Base-by-base conservation (phyloP, 108 stramenopile species). In the Conticribra guillardii region DNA sequence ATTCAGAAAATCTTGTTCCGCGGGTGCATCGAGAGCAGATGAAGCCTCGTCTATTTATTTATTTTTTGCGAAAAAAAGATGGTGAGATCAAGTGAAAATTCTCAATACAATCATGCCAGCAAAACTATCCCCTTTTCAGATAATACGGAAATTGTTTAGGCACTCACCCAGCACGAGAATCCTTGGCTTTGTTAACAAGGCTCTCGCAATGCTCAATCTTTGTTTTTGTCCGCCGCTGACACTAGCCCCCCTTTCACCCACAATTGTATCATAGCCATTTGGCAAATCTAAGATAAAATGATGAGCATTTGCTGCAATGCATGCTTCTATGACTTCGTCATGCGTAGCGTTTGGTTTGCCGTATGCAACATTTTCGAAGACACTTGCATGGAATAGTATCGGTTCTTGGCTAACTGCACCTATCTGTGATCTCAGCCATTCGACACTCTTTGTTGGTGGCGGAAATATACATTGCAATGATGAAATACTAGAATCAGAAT, bases 211-310 rank as follows among this genome's bases (percentile, higher is more conserved):
- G 34, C 91, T 87, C 26, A 98, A 68, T 19, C 98, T 76, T 68
- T 98, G 98, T 59, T 96, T 96, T 81, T 98, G 98, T 0, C 98
- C 96, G 5, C 94, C 95, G 27, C 63, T 73, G 4, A 92, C 72
- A 57, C 74, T 81, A 23, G 81, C 86, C 0, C 91, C 90, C 16
- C 84, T 70, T 41, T 86, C 88, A 16, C 93, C 94, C 44, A 95
- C 85, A 30, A 64, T 54, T 7, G 90, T 91, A n/a, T 87, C 54
- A 50, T 84, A 87, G 23, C 83, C 84, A 41, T 92, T 71, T 18
- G 89, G 78, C 23, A 94, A 74, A 18, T 59, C 59, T 60, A 82
- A 69, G 51, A 95, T 87, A 61, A 96, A 96, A 54, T 84, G 69
- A 66, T 89, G 86, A 9, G 85, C 86, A 61, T 80, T 78, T n/a